A percentile compares a stretch with the other conserved stretches of the same genome.
phyloP scores from a whole-genome alignment of 2,329 filamentous ascomycete species.

The Xylaria hypoxylon region DNA sequence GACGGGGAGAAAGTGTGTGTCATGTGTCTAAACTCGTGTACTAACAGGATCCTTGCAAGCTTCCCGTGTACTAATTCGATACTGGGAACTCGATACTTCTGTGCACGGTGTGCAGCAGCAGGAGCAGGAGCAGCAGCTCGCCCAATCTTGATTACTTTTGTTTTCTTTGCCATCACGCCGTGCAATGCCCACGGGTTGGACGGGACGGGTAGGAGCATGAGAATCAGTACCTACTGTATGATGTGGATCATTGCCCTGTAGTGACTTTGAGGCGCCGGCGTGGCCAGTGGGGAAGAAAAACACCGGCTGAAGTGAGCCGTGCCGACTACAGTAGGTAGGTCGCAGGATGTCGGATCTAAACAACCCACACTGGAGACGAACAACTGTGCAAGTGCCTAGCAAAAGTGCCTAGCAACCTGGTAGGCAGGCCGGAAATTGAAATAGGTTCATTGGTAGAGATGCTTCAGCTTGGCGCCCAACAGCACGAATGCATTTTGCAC shows the following conservation, averaged over 20 bases:
- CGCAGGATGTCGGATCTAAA: conserved; percentile 4
- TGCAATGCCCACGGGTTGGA: conserved; percentile 21
- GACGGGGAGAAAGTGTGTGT: conserved; percentile 1
- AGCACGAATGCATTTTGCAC: conserved; percentile 31
- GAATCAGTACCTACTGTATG: conserved; percentile 11
- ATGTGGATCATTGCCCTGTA: conserved; percentile 32
- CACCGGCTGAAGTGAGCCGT: conserved; percentile 24
- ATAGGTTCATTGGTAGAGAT: conserved; percentile 30
- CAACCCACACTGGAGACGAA: conserved; percentile 28
- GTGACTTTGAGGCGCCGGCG: conserved; percentile 27
- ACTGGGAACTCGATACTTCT: conserved; percentile 18
- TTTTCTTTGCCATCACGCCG: conserved; percentile 16
- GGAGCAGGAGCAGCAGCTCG: conserved; percentile 30
- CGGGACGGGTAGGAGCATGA: conserved; percentile 38
- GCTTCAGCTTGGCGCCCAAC: conserved; percentile 38
- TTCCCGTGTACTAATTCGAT: conserved; percentile 32
- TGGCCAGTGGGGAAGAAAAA: conserved; percentile 25
- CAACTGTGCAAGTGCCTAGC: not conserved
- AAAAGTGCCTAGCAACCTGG: conserved; percentile 19
- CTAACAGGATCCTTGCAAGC: conserved; percentile 31
- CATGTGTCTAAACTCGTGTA: conserved; percentile 23
- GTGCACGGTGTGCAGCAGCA: conserved; percentile 35
- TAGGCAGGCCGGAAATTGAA: conserved; percentile 27
- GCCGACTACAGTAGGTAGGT: conserved; percentile 10
- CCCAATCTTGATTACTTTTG: conserved; percentile 18